Evolutionary conservation across 2,329 filamentous ascomycete genomes (phyloP).

Genomic region (Leptographium radiaticola): DNA sequence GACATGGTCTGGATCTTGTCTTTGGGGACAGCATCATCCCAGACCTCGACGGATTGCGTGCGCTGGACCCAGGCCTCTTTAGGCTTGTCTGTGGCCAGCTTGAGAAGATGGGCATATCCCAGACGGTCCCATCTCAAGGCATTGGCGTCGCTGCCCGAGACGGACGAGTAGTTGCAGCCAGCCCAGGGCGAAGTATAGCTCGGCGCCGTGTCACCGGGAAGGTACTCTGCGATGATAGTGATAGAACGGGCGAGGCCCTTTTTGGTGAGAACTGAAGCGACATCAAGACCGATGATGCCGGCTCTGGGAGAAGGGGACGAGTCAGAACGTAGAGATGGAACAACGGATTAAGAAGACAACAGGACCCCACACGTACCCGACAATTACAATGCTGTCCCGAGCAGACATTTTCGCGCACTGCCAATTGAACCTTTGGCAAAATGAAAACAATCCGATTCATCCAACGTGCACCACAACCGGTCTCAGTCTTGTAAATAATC

Average conservation of each 20-base stretch:
- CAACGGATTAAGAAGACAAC: background rate
- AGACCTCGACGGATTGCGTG: slow-evolving; percentile 26
- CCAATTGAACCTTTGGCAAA: too few species aligned
- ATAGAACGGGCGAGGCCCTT: slow-evolving; percentile 20
- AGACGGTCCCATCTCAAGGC: slow-evolving; percentile 26
- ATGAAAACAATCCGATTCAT: too few species aligned
- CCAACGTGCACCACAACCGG: too few species aligned
- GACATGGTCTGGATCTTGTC: slow-evolving; percentile 28
- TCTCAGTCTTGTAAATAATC: too few species aligned
- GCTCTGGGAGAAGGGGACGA: slow-evolving; percentile 14
- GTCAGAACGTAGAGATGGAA: background rate
- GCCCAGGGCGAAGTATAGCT: slow-evolving; percentile 31
- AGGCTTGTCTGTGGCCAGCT: slow-evolving; percentile 18
- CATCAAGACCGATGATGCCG: slow-evolving; percentile 26
- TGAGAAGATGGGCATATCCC: slow-evolving; percentile 22
- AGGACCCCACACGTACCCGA: background rate
- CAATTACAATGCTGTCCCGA: slow-evolving; percentile 7
- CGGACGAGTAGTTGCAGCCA: slow-evolving; percentile 30
- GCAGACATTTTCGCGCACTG: background rate
- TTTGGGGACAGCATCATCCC: slow-evolving; percentile 24
- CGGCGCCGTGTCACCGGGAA: slow-evolving; percentile 25
- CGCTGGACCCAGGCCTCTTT: slow-evolving; percentile 21
- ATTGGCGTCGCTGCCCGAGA: slow-evolving; percentile 27
- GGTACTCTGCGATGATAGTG: slow-evolving; percentile 26
- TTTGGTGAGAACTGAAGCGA: slow-evolving; percentile 22